A percentile compares a stretch with the other conserved stretches of the same genome.
These are phyloP conservation scores for Styphnolobium japonicum DNA, from an alignment of 306 rosid species.

Conservation along the genomic window DNA sequence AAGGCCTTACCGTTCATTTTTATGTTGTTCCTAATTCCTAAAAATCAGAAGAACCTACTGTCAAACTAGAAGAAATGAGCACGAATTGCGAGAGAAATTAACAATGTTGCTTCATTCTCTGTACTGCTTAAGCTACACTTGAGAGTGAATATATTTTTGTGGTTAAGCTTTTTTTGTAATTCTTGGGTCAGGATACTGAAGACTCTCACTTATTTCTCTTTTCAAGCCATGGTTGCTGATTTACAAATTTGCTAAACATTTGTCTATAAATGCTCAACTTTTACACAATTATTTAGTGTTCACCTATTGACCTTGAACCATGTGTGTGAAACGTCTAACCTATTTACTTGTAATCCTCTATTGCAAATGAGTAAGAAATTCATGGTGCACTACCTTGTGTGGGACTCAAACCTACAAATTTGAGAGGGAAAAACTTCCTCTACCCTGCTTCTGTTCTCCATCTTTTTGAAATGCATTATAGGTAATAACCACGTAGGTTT, in stretches of 20 bases:
- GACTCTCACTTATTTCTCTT: too few species aligned
- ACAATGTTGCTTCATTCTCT: background rate
- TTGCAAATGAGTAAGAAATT: background rate
- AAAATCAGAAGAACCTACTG: background rate
- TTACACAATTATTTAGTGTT: background rate
- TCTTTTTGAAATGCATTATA: background rate
- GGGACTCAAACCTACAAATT: background rate
- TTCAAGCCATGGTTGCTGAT: too few species aligned
- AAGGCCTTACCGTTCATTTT: too few species aligned
- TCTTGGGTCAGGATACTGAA: too few species aligned
- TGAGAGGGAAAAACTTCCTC: background rate
- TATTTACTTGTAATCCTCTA: background rate
- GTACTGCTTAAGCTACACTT: background rate
- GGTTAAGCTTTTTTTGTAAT: too few species aligned
- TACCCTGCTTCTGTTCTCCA: background rate
- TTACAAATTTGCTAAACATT: too few species aligned
- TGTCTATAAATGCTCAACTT: background rate
- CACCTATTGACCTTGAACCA: background rate
- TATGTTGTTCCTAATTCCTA: too few species aligned
- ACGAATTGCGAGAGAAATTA: background rate
- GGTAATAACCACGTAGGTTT: background rate
- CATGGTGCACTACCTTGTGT: background rate
- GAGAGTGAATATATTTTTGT: too few species aligned
- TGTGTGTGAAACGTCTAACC: background rate
- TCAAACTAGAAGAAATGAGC: slow-evolving; percentile 1